These are phyloP conservation scores for Boletus subparvulus DNA, from an alignment of 768 basidiomycete species.

Conservation along the genomic window DNA sequence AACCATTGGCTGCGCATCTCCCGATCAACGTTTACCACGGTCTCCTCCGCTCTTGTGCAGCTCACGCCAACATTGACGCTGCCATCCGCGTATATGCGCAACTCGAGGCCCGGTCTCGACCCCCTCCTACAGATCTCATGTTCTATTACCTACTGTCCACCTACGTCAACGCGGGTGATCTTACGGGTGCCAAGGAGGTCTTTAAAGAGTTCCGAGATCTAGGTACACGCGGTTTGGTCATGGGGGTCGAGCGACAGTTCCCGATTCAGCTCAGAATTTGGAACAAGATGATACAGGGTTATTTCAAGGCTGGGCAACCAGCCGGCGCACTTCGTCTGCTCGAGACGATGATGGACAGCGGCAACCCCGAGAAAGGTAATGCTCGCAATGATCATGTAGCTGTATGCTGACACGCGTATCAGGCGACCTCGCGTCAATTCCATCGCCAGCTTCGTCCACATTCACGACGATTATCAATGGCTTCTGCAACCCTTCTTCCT, in stretches of 20 bases:
- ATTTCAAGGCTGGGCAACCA: slow-evolving; percentile 63
- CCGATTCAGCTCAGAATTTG: slow-evolving; percentile 52
- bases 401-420: background rate
- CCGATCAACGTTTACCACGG: slow-evolving; percentile 43
- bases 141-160: slow-evolving; percentile 60
- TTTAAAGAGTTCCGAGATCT: slow-evolving; percentile 59
- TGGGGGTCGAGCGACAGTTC: slow-evolving; percentile 17
- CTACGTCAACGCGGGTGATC: slow-evolving; percentile 52
- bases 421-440: slow-evolving; percentile 40
- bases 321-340: slow-evolving; percentile 65
- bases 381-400: background rate
- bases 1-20: slow-evolving; percentile 24
- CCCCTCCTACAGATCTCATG: slow-evolving; percentile 34
- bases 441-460: slow-evolving; percentile 59
- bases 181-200: slow-evolving; percentile 52
- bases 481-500: slow-evolving; percentile 51
- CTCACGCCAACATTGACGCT: slow-evolving; percentile 53
- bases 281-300: slow-evolving; percentile 75
- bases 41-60: slow-evolving; percentile 63
- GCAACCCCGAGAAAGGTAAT: slow-evolving; percentile 18
- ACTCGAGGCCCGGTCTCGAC: slow-evolving; percentile 43
- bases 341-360: slow-evolving; percentile 65
- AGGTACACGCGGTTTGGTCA: slow-evolving; percentile 34
- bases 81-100: slow-evolving; percentile 67
- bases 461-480: slow-evolving; percentile 64